Evolutionary conservation across 331 rosid genomes (phyloP).

Genomic region (Acacia concinna): DNA sequence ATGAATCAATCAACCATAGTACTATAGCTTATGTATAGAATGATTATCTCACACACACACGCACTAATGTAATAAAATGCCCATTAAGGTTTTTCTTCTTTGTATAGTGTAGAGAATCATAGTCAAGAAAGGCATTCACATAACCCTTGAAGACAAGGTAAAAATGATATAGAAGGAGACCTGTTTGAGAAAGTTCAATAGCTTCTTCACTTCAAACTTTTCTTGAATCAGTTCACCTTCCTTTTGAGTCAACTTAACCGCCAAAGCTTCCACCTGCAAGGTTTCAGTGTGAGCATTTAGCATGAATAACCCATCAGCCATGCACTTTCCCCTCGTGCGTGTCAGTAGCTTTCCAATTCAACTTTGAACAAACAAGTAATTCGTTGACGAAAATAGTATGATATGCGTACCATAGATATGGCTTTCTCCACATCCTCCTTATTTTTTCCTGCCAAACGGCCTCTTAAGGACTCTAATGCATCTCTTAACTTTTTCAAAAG

Average conservation of each 20-base stretch:
- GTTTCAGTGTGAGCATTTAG: constrained; percentile 13
- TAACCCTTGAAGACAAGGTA: constrained; percentile 15
- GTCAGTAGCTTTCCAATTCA: constrained; percentile 13
- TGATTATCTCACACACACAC: not conserved
- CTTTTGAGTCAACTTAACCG: constrained; percentile 92
- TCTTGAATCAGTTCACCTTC: constrained; percentile 99
- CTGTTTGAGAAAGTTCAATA: constrained; percentile 90
- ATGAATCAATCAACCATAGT: not conserved
- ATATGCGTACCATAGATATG: constrained; percentile 82
- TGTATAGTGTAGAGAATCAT: not conserved
- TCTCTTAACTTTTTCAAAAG: constrained; percentile 93
- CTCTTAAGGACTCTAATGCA: constrained; percentile 81
- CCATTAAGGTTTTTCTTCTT: not conserved
- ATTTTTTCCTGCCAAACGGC: constrained; percentile 74
- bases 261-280: constrained; percentile 91
- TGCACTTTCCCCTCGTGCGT: not conserved
- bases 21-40: not conserved
- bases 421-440: constrained; percentile 98
- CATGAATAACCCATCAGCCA: constrained; percentile 10
- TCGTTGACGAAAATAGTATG: not conserved
- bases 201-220: constrained; percentile 96
- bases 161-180: constrained; percentile 33
- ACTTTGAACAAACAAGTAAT: constrained; percentile 19
- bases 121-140: not conserved
- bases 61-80: not conserved